Conservation (phyloP, 1,284 basidiomycete species). For the Boletus smithii region DNA sequence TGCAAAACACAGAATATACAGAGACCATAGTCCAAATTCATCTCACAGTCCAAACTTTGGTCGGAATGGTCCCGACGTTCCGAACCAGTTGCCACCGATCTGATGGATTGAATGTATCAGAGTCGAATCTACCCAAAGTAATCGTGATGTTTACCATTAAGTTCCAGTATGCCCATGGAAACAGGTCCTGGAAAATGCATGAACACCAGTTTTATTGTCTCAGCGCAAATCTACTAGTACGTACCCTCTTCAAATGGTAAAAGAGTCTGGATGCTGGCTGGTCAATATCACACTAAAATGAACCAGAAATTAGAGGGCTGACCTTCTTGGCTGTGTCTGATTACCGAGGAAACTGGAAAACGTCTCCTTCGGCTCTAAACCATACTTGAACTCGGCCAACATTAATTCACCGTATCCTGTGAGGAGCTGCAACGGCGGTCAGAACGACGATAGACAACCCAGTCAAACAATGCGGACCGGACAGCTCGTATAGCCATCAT, state of each 20-base stretch:
- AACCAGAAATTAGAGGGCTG: slow-evolving; percentile 14
- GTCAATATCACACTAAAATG: slow-evolving; percentile 6
- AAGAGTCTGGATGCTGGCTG: slow-evolving; percentile 50
- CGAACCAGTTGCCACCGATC: slow-evolving; percentile 42
- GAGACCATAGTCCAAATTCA: neutral
- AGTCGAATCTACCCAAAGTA: too few relatives aligned
- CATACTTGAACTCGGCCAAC: slow-evolving; percentile 91
- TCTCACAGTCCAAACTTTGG: slow-evolving; percentile 40
- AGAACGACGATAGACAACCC: slow-evolving; percentile 1
- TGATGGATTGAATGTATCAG: too few relatives aligned
- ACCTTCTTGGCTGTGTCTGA: slow-evolving; percentile 68
- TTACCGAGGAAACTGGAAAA: slow-evolving; percentile 68
- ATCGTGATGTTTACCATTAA: too few relatives aligned
- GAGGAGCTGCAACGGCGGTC: slow-evolving; percentile 51
- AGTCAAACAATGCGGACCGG: slow-evolving; percentile 52
- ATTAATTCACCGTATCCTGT: slow-evolving; percentile 86
- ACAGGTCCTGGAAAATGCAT: slow-evolving; percentile 57
- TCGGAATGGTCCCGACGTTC: slow-evolving; percentile 41
- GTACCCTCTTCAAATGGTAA: slow-evolving; percentile 91
- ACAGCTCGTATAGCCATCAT: slow-evolving; percentile 85
- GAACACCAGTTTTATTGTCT: neutral
- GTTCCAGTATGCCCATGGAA: slow-evolving; percentile 89
- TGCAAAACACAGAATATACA: neutral
- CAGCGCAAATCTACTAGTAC: slow-evolving; percentile 1
- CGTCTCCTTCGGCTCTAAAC: slow-evolving; percentile 80